Evolutionary conservation across 768 basidiomycete genomes (phyloP).

Genomic region (Lyophyllum atratum): DNA sequence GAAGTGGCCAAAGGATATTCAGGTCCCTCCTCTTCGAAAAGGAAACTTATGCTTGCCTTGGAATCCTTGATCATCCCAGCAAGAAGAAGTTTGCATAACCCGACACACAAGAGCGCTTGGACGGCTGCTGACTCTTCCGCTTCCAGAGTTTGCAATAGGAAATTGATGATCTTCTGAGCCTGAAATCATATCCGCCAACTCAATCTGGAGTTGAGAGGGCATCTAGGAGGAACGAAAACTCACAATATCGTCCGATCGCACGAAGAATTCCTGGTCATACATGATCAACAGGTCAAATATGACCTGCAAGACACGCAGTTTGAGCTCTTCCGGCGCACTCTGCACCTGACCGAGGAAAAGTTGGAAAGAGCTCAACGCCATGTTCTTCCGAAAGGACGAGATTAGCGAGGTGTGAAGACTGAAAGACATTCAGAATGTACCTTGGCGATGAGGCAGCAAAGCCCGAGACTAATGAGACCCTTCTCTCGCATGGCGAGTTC

Average conservation of each 20-base stretch:
- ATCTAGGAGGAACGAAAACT: constrained; percentile 14
- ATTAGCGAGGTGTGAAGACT: not conserved
- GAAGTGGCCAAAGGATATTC: not conserved
- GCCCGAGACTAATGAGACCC: constrained; percentile 76
- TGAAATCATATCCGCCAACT: constrained; percentile 10
- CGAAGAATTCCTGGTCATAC: constrained; percentile 80
- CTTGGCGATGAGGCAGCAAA: constrained; percentile 86
- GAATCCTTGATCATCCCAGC: constrained; percentile 82
- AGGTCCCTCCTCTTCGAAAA: not conserved
- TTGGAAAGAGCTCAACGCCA: constrained; percentile 71
- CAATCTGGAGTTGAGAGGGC: not conserved
- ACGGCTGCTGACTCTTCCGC: constrained; percentile 73
- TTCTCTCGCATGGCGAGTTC: constrained; percentile 80
- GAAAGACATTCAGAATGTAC: constrained; percentile 29
- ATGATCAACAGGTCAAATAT: constrained; percentile 91
- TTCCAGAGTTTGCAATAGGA: constrained; percentile 51
- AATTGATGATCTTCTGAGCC: constrained; percentile 45
- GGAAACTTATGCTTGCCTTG: constrained; percentile 45
- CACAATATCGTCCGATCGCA: constrained; percentile 46
- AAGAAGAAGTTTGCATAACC: constrained; percentile 87
- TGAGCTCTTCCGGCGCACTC: constrained; percentile 72
- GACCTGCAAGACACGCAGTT: constrained; percentile 78
- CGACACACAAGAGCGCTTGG: constrained; percentile 78
- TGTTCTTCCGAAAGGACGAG: constrained; percentile 38
- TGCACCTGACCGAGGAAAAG: constrained; percentile 85